Conservation (phyloP, 768 basidiomycete genomes). For the Serpula lacrymans region DNA sequence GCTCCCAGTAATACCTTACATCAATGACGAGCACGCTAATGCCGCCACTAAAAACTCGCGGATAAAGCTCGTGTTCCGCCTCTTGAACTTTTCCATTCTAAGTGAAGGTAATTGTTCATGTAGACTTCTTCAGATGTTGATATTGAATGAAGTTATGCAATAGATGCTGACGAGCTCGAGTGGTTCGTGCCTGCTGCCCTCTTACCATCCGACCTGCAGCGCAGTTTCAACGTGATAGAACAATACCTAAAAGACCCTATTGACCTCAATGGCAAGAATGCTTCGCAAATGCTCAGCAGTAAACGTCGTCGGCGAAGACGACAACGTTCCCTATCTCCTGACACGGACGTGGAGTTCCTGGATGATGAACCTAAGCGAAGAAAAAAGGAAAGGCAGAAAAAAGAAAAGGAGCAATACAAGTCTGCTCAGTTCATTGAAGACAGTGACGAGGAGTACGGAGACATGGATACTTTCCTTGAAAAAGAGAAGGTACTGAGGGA, state of each 20-base stretch:
- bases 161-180: slow-evolving; percentile 69
- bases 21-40: slow-evolving; percentile 68
- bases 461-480: slow-evolving; percentile 80
- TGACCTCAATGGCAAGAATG: slow-evolving; percentile 75
- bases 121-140: slow-evolving; percentile 2
- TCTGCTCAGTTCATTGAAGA: slow-evolving; percentile 91
- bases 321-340: slow-evolving; percentile 47
- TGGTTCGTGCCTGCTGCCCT: slow-evolving; percentile 84
- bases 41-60: slow-evolving; percentile 76
- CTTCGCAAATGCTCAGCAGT: slow-evolving; percentile 66
- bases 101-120: slow-evolving; percentile 54
- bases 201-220: slow-evolving; percentile 62
- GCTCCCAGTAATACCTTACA: slow-evolving; percentile 67
- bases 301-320: slow-evolving; percentile 52
- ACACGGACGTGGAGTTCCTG: slow-evolving; percentile 34
- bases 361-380: slow-evolving; percentile 31
- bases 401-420: slow-evolving; percentile 75
- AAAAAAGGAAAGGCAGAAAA: slow-evolving; percentile 50
- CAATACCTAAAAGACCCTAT: slow-evolving; percentile 82
- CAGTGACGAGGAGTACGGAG: slow-evolving; percentile 79
- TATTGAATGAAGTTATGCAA: slow-evolving; percentile 5
- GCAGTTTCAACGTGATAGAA: slow-evolving; percentile 70
- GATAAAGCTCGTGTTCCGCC: slow-evolving; percentile 81
- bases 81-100: slow-evolving; percentile 66
- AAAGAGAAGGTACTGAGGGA: slow-evolving; percentile 64